Evolutionary conservation across 805 yeast genomes (phyloP).

Genomic region (Ogataea haglerorum): DNA sequence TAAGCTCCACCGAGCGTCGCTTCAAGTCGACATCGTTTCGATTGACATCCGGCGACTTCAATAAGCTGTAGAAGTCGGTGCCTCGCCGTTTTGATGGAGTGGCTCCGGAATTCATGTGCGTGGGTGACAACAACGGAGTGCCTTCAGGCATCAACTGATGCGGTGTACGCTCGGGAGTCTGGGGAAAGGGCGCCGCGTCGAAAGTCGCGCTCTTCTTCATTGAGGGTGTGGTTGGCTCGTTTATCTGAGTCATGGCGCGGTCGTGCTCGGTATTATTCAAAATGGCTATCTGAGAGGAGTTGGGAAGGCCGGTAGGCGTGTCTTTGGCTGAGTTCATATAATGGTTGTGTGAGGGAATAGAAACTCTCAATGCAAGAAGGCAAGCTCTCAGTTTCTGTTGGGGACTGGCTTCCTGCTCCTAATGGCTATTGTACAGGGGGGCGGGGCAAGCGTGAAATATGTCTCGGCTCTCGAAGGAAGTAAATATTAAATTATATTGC

Average conservation of each 20-base stretch:
- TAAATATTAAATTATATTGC: slow-evolving; percentile 8
- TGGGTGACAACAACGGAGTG: slow-evolving; percentile 35
- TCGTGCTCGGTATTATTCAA: background rate
- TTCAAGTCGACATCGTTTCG: slow-evolving; percentile 24
- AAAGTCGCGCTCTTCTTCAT: slow-evolving; percentile 19
- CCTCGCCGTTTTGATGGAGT: slow-evolving; percentile 33
- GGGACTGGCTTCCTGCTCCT: background rate
- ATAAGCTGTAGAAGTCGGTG: slow-evolving; percentile 34
- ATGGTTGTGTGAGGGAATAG: background rate
- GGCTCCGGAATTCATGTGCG: slow-evolving; percentile 15
- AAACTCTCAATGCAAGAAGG: background rate
- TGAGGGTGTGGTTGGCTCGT: slow-evolving; percentile 29
- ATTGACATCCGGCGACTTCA: slow-evolving; percentile 34
- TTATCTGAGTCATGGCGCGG: slow-evolving; percentile 6
- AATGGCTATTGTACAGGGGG: slow-evolving; percentile 3
- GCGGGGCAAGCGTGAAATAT: background rate
- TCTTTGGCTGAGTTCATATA: slow-evolving; percentile 7
- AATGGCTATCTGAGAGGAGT: slow-evolving; percentile 1
- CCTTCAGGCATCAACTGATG: slow-evolving; percentile 27
- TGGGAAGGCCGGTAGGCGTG: slow-evolving; percentile 4
- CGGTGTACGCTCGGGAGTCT: slow-evolving; percentile 32
- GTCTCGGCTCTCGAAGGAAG: slow-evolving; percentile 2
- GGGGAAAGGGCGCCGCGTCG: slow-evolving; percentile 24
- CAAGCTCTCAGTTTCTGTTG: background rate
- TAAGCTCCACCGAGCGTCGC: slow-evolving; percentile 32